These are phyloP conservation scores for Fremontodendron californicum DNA, from an alignment of 345 rosid genomes.

Conservation along the genomic window DNA sequence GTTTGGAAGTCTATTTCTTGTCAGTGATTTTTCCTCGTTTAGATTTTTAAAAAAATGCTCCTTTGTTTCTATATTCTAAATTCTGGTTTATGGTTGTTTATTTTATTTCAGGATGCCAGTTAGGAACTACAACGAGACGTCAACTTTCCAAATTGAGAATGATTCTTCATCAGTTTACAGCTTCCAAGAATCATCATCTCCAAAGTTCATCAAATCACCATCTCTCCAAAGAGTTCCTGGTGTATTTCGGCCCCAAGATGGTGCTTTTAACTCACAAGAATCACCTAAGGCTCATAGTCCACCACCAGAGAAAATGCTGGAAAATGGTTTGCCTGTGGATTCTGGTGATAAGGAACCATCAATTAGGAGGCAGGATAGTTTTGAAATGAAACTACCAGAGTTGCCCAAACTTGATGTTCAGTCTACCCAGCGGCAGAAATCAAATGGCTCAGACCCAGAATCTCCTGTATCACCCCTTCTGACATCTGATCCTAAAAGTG, in stretches of 20 bases:
- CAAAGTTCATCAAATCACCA: constrained; percentile 84
- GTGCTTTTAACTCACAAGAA: constrained; percentile 54
- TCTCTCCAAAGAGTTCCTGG: constrained; percentile 85
- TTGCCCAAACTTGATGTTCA: constrained; percentile 89
- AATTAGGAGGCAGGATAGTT: constrained; percentile 94
- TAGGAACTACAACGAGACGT: constrained; percentile 56
- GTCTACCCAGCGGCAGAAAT: constrained; percentile 50
- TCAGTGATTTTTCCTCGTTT: constrained; percentile 7
- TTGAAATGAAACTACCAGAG: constrained; percentile 90
- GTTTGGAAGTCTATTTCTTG: constrained; percentile 10
- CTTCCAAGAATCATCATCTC: constrained; percentile 87
- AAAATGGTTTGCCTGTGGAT: constrained; percentile 64
- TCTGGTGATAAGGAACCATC: constrained; percentile 75
- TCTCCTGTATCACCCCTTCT: constrained; percentile 96
- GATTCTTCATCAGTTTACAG: constrained; percentile 82
- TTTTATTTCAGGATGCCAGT: constrained; percentile 79
- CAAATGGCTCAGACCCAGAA: constrained; percentile 93
- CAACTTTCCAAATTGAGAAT: constrained; percentile 75
- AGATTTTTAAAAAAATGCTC: background rate
- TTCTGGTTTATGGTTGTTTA: constrained; percentile 16
- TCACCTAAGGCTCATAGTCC: constrained; percentile 70
- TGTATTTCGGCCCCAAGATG: constrained; percentile 52
- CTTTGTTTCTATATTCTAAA: background rate
- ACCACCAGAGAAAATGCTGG: constrained; percentile 68
- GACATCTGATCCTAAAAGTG: constrained; percentile 90